Evolutionary conservation across 1,284 basidiomycete species (phyloP).

Genomic region (Chalciporus sp.): DNA sequence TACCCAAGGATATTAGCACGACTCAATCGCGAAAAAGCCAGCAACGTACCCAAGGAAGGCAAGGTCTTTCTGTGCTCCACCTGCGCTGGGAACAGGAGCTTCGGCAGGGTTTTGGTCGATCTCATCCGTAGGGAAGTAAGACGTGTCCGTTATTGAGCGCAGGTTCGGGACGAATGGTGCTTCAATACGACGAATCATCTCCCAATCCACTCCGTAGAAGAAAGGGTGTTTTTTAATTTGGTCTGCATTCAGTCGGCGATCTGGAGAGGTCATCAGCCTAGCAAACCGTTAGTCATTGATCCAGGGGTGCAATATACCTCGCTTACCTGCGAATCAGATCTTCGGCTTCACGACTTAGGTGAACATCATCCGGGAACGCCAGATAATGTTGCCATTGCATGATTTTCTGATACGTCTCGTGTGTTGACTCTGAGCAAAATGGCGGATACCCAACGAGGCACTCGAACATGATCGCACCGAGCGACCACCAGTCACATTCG

Average conservation of each 20-base stretch:
- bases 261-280: conserved; percentile 84
- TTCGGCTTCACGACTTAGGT: conserved; percentile 91
- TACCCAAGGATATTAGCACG: conserved; percentile 31
- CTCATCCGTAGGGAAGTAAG: conserved; percentile 97
- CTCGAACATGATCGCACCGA: conserved; percentile 99
- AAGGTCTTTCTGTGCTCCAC: conserved; percentile 78
- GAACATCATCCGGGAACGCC: conserved; percentile 93
- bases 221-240: conserved; percentile 95
- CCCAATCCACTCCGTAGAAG: conserved; percentile 98
- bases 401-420: conserved; percentile 99
- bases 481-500: conserved; percentile 98
- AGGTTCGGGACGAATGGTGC: conserved; percentile 95
- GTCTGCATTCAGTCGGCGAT: conserved; percentile 80
- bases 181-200: conserved; percentile 85
- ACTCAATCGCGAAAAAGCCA: background rate
- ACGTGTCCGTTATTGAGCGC: conserved; percentile 90
- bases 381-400: conserved; percentile 92
- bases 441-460: conserved; percentile 97
- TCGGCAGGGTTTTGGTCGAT: conserved; percentile 86
- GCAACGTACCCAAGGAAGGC: conserved; percentile 85
- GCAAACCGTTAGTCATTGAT: conserved; percentile 9
- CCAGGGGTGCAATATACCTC: background rate
- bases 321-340: conserved; percentile 82
- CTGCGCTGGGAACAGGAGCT: conserved; percentile 52
- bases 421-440: conserved; percentile 98